Conservation (phyloP, 345 rosid species). For the Mangifera indica region DNA sequence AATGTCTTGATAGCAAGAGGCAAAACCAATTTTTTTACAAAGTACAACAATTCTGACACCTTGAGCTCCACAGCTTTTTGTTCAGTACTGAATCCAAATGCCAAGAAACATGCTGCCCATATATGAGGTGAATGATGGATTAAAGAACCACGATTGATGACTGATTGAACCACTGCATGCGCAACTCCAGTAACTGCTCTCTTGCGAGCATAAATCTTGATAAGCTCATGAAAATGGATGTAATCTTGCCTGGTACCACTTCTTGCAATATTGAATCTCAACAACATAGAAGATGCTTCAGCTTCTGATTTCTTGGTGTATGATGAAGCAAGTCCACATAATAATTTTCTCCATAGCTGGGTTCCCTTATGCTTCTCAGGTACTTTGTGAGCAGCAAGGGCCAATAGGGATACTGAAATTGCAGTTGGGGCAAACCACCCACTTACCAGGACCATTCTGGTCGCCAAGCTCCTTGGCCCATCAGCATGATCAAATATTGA, state of each 20-base stretch:
- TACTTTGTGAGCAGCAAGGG: constrained; percentile 73
- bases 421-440: constrained; percentile 94
- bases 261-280: constrained; percentile 83
- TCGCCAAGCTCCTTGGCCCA: constrained; percentile 87
- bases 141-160: constrained; percentile 58
- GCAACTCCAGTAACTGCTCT: constrained; percentile 53
- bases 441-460: constrained; percentile 81
- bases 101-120: constrained; percentile 82
- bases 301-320: constrained; percentile 65
- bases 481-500: constrained; percentile 93
- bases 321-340: constrained; percentile 64
- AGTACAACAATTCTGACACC: constrained; percentile 56
- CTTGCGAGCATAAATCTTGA: constrained; percentile 65
- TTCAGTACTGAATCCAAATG: constrained; percentile 73
- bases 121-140: constrained; percentile 60
- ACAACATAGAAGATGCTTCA: constrained; percentile 76
- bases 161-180: constrained; percentile 69
- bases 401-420: constrained; percentile 63
- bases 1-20: constrained; percentile 79
- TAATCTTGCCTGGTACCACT: constrained; percentile 58
- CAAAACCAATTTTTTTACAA: constrained; percentile 63
- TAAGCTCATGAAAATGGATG: constrained; percentile 59
- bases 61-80: constrained; percentile 61
- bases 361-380: constrained; percentile 66
- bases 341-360: constrained; percentile 51